Evolutionary conservation across 352 stramenopile genomes (phyloP), one percentile per base, ranked within the genome.

Genomic region (Blastocystis sp.): DNA sequence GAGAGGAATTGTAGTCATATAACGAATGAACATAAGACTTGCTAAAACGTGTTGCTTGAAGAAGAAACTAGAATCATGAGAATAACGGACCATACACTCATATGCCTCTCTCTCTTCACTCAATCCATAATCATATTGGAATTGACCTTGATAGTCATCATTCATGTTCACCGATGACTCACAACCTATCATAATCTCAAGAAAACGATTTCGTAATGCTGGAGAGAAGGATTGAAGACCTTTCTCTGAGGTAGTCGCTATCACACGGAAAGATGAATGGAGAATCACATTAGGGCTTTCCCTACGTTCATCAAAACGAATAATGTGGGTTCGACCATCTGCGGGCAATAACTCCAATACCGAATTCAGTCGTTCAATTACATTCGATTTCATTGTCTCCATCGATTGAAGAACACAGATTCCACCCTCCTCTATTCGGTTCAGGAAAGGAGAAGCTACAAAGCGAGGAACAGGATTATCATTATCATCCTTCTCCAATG

Each of bases 171-270:
- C 0, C 57, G 11, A 12, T 7, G 29, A 12, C 57, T 65, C 57
- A 7, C 19, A 12, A 9, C 57, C 57, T 12, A 65, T 65, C 24
- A 21, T 29, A 43, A 78, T 49, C 14, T 52, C 66, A 6, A 86
- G 21, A 32, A 86, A 86, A 57, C 74, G 54, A 49, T 61, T 78
- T 12, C 54, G 59, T 27, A 86, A 43, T 74, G 74, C 46, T 24
- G 74, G 74, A 16, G 49, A 78, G 24, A 86, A 78, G 7, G 54
- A 35, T 9, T 39, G 0, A 19, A 86, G 54, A 58, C 54, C 74
- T 39, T 86, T 61, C 27, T 86, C 74, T 12, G 54, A 67, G 1
- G 59, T 74, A 32, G 74, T 86, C n/a, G 74, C 74, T 7, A 86
- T 32, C 14, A 86, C 59, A 29, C 24, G 24, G 35, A 86, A 86